Percentiles rank a stretch among this genome's conserved stretches.
These are phyloP conservation scores for Amylostereum areolatum DNA, from an alignment of 1,284 basidiomycete species.

Conservation along the genomic window DNA sequence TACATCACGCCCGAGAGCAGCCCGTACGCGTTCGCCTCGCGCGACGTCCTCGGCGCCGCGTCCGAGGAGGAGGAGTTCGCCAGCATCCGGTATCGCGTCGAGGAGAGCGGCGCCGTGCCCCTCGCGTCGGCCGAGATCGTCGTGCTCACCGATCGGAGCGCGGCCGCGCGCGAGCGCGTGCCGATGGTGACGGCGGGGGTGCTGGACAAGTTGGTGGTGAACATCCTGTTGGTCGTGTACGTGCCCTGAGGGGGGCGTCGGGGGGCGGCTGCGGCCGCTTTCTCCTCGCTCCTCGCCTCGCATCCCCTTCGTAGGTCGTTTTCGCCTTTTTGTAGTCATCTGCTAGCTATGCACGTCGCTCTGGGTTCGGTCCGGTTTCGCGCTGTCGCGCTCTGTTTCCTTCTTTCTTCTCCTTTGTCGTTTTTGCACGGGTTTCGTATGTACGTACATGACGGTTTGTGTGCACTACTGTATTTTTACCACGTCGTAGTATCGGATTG, in stretches of 20 bases:
- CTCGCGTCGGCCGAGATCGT: slow-evolving; percentile 57
- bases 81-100: slow-evolving; percentile 47
- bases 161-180: slow-evolving; percentile 53
- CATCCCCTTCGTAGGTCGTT: too few species aligned
- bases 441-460: too few species aligned
- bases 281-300: not conserved
- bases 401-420: too few species aligned
- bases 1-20: slow-evolving; percentile 34
- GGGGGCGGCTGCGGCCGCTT: not conserved
- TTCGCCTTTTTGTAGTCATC: too few species aligned
- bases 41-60: slow-evolving; percentile 17
- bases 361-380: too few species aligned
- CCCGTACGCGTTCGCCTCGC: slow-evolving; percentile 23
- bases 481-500: too few species aligned
- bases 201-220: slow-evolving; percentile 68
- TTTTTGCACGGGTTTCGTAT: too few species aligned
- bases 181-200: slow-evolving; percentile 61
- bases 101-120: slow-evolving; percentile 61
- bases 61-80: slow-evolving; percentile 40
- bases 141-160: slow-evolving; percentile 51
- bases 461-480: too few species aligned
- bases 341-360: too few species aligned
- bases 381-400: too few species aligned
- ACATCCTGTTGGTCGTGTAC: slow-evolving; percentile 62
- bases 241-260: slow-evolving; percentile 36